Evolutionary conservation across 257 asterid genomes (phyloP).

Genomic region (Salvia hispanica): DNA sequence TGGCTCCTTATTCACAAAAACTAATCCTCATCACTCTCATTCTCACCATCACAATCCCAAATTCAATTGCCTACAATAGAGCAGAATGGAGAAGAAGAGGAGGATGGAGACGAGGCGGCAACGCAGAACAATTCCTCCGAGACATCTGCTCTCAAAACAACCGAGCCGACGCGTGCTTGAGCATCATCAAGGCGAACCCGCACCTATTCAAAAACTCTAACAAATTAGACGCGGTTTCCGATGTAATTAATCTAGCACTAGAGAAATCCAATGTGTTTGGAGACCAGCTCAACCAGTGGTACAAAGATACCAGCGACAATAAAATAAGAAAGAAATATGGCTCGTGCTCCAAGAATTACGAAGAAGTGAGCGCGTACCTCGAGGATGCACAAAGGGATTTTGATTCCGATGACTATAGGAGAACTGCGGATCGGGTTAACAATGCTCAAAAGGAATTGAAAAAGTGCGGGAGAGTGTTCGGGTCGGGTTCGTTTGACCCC

Average conservation of each 20-base stretch:
- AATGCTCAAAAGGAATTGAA: too few relatives aligned
- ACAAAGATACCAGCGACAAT: too few relatives aligned
- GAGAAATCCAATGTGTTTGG: too few relatives aligned
- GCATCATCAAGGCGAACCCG: constrained; percentile 15
- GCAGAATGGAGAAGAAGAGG: neutral
- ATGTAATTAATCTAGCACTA: too few relatives aligned
- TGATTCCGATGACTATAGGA: neutral
- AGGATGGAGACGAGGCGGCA: too few relatives aligned
- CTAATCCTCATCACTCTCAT: constrained; percentile 14
- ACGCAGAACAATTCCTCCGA: neutral
- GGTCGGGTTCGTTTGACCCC: neutral
- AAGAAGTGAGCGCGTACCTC: neutral
- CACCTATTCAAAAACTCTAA: constrained; percentile 10
- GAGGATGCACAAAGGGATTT: neutral
- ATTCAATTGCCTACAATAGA: constrained; percentile 5
- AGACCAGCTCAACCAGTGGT: too few relatives aligned
- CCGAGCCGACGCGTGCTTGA: constrained; percentile 21
- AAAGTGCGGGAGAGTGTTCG: too few relatives aligned
- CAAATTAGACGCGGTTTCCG: constrained; percentile 7
- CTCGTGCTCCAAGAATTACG: neutral
- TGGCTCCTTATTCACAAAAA: neutral
- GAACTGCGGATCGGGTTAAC: neutral
- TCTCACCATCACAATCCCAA: constrained; percentile 5
- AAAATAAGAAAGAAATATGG: neutral
- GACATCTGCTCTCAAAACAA: constrained; percentile 22